Percentiles rank a stretch among this genome's conserved stretches.
Conservation (phyloP, 2,329 filamentous ascomycete species). For the Beauveria scarabaeidicola region DNA sequence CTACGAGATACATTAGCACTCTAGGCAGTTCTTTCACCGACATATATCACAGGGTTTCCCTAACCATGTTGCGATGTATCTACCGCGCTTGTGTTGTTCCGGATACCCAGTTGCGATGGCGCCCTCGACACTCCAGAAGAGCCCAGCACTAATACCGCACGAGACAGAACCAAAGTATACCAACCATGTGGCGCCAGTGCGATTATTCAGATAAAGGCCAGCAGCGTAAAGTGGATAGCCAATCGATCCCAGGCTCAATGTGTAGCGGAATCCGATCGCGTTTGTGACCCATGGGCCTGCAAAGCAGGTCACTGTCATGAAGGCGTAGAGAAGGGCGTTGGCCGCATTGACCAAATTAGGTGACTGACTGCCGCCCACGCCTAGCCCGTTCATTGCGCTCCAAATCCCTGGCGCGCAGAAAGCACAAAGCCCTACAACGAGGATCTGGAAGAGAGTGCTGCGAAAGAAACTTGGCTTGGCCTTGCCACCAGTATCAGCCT, state of each 20-base stretch:
- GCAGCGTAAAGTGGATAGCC: conserved; percentile 59
- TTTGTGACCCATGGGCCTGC: conserved; percentile 29
- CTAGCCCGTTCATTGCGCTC: conserved; percentile 30
- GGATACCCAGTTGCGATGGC: conserved; percentile 58
- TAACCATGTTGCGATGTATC: conserved; percentile 41
- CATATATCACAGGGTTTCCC: too few species aligned
- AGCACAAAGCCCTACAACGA: conserved; percentile 30
- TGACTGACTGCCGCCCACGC: conserved; percentile 32
- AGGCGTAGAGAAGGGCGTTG: conserved; percentile 36
- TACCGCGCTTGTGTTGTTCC: conserved; percentile 50
- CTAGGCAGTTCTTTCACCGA: not conserved
- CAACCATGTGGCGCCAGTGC: conserved; percentile 54
- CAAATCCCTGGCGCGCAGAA: conserved; percentile 34
- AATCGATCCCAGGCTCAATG: conserved; percentile 35
- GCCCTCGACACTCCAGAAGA: conserved; percentile 62
- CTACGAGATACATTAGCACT: not conserved
- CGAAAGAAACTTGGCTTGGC: conserved; percentile 16
- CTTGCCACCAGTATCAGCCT: not conserved
- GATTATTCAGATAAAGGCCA: conserved; percentile 56
- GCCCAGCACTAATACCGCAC: conserved; percentile 54
- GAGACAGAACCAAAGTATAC: conserved; percentile 53
- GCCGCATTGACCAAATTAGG: conserved; percentile 35
- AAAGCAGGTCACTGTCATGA: conserved; percentile 36
- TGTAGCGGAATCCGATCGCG: conserved; percentile 28
- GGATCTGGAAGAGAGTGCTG: conserved; percentile 29